Evolutionary conservation across 305 asterid genomes (phyloP), one percentile per base, ranked within the genome.

Genomic region (Vinca major): DNA sequence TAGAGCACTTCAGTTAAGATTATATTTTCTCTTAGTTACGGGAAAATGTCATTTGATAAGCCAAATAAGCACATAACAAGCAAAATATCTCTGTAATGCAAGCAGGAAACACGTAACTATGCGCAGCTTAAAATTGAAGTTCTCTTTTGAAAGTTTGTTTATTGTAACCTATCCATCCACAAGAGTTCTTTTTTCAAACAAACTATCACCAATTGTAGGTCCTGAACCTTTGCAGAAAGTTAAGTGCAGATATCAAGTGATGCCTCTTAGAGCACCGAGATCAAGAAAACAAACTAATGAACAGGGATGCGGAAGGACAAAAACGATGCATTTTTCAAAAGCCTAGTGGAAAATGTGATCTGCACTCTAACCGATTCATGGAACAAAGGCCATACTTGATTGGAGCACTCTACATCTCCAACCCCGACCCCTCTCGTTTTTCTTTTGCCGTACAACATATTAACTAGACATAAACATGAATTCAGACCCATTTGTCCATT

Each of bases 1-100:
- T 75, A 93, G 68, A 72, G 97, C 97, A 77, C 98, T 93, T 62
- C 73, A 76, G 71, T 68, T 66, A 69, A 70, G 67, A 69, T 19
- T 26, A 64, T 40, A 41, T 36, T 45, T 33, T 53, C 51, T 60
- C 48, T 69, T 7, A 69, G 39, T 58, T 60, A 45, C 19, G 1
- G 21, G 9, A 58, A 43, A 54, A 57, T 16, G 40, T 33, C 17
- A 58, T 13, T 66, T 43, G n/a, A 71, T 17, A 65, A 48, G 41
- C 13, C 37, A 20, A 50, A 19, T 40, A 20, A 62, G 58, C 41
- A 20, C 16, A 73, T 16, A 61, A 4, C 14, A 19, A 48, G 68
- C 39, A 49, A 62, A 40, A 12, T 12, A 65, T 71, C 69, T 45
- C 40, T 13, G 14, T 11, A 11, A 48, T 56, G 39, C 44, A 36